phyloP scores from a whole-genome alignment of 73 alveolate genomes.

The Tetrahymena borealis region DNA sequence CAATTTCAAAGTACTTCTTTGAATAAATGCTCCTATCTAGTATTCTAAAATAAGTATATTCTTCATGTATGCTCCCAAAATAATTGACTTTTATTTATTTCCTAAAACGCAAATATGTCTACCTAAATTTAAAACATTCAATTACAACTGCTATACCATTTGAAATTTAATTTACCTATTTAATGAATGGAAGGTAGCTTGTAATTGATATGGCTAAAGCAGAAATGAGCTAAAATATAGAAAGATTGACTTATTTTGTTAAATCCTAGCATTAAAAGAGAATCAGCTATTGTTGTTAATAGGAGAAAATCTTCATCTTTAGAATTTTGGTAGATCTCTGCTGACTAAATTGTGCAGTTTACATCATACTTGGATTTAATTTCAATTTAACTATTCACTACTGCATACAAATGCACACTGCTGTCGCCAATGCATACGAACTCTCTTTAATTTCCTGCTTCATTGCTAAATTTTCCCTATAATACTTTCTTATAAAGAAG shows the following conservation, averaged over 20 bases:
- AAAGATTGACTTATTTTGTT: neutral
- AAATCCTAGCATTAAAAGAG: neutral
- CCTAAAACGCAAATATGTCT: neutral
- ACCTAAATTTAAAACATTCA: neutral
- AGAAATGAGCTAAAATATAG: neutral
- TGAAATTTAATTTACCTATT: neutral
- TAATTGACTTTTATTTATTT: neutral
- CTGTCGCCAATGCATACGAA: neutral
- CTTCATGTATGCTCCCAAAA: neutral
- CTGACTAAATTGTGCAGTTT: neutral
- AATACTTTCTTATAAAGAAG: neutral
- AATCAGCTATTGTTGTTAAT: neutral
- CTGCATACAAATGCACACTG: neutral
- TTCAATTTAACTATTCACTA: neutral
- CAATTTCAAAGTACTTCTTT: neutral
- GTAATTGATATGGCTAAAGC: neutral
- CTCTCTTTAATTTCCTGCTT: neutral
- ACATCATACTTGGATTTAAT: neutral
- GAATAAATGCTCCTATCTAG: neutral
- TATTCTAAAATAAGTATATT: neutral
- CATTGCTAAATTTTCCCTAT: neutral
- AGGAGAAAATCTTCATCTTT: neutral
- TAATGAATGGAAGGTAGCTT: neutral
- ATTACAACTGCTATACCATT: neutral
- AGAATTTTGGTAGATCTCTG: neutral